A percentile compares a stretch with the other conserved stretches of the same genome.
These are phyloP conservation scores for Didymella pinodella DNA, from an alignment of 2,329 filamentous ascomycete species.

Conservation along the genomic window DNA sequence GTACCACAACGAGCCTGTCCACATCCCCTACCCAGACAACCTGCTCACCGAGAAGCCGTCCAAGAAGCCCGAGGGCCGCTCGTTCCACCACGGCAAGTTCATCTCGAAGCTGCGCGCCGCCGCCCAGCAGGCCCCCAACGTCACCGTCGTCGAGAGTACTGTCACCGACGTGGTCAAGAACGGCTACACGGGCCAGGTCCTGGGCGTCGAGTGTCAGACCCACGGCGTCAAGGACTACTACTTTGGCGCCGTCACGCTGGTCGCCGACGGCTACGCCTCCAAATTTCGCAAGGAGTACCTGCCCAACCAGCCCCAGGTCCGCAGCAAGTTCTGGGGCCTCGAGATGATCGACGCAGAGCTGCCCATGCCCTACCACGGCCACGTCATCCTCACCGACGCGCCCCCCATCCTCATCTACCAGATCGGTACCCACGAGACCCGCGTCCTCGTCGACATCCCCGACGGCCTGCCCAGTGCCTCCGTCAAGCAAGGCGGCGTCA, in stretches of 20 bases:
- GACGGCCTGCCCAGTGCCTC: constrained; percentile 77
- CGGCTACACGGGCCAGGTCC: constrained; percentile 72
- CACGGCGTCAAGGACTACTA: constrained; percentile 73
- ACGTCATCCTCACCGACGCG: constrained; percentile 83
- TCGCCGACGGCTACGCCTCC: constrained; percentile 91
- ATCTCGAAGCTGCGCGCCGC: constrained; percentile 81
- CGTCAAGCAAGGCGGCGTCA: constrained; percentile 79
- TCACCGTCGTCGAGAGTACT: constrained; percentile 90
- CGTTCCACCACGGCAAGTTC: constrained; percentile 95
- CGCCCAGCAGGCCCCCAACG: constrained; percentile 78
- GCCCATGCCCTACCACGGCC: constrained; percentile 77
- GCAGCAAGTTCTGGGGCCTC: constrained; percentile 90
- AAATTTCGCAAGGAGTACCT: constrained; percentile 87
- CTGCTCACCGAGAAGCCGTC: constrained; percentile 50
- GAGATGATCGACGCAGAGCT: constrained; percentile 89
- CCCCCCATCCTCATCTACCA: constrained; percentile 91
- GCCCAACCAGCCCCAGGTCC: constrained; percentile 70
- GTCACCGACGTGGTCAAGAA: constrained; percentile 78
- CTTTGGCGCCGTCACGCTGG: constrained; percentile 86
- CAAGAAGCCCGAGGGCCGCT: constrained; percentile 70
- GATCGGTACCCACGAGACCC: constrained; percentile 93
- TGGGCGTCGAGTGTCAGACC: constrained; percentile 82
- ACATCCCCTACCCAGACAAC: constrained; percentile 79
- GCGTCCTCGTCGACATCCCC: constrained; percentile 88
- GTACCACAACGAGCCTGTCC: constrained; percentile 76